phyloP scores from a whole-genome alignment of 2,329 filamentous ascomycete genomes.

The Cephalotrichum gorgonifer region DNA sequence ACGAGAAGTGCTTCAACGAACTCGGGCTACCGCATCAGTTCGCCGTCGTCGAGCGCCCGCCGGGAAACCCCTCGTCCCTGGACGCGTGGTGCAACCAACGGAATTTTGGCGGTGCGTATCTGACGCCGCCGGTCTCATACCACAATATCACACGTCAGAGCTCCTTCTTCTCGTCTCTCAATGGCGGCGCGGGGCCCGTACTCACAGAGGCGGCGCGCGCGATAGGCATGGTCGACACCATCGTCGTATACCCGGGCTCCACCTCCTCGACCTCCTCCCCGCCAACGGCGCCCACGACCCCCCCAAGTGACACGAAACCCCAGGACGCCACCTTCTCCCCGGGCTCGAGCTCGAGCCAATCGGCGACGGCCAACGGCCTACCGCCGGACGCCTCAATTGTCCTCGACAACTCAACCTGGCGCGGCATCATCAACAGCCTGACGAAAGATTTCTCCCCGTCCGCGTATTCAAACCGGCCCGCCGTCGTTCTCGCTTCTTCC shows the following conservation, averaged over 20 bases:
- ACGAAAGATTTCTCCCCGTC: conserved; percentile 75
- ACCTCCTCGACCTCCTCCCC: conserved; percentile 24
- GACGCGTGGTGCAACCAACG: conserved; percentile 63
- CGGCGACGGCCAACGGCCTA: conserved; percentile 17
- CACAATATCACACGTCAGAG: conserved; percentile 48
- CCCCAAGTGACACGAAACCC: conserved; percentile 35
- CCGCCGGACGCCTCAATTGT: conserved; percentile 47
- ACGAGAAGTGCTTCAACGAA: conserved; percentile 74
- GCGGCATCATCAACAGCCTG: conserved; percentile 71
- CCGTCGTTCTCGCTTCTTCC: conserved; percentile 62
- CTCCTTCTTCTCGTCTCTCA: conserved; percentile 38
- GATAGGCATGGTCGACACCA: conserved; percentile 75
- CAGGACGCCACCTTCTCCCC: neutral
- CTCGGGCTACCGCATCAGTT: conserved; percentile 80
- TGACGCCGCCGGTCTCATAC: conserved; percentile 61
- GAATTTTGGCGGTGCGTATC: conserved; percentile 72
- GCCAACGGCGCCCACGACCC: conserved; percentile 33
- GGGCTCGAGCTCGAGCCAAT: conserved; percentile 4
- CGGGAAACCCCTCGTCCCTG: conserved; percentile 53
- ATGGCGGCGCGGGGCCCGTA: conserved; percentile 39
- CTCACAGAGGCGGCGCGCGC: conserved; percentile 67
- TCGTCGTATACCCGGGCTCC: conserved; percentile 44
- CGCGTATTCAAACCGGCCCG: conserved; percentile 65
- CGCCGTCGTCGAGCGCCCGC: conserved; percentile 60
- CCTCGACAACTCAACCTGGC: conserved; percentile 78